Evolutionary conservation across 2,329 filamentous ascomycete species (phyloP).

Genomic region (Ascochyta koolunga): DNA sequence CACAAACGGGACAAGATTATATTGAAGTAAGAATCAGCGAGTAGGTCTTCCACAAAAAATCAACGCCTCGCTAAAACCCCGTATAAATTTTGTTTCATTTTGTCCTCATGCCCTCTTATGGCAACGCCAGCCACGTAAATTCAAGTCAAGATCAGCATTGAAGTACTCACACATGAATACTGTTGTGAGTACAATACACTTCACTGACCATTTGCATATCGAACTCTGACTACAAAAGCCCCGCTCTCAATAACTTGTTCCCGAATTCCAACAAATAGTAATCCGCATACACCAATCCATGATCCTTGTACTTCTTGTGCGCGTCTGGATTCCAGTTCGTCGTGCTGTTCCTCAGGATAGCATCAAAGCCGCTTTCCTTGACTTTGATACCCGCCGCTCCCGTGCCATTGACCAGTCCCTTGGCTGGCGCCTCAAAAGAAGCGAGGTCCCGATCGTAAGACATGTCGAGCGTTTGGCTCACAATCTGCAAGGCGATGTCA

Average conservation of each 20-base stretch:
- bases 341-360: slow-evolving; percentile 55
- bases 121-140: no score
- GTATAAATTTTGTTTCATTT: background rate
- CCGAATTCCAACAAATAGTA: slow-evolving; percentile 57
- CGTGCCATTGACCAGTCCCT: slow-evolving; percentile 22
- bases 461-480: slow-evolving; percentile 39
- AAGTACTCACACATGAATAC: no score
- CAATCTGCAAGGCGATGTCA: slow-evolving; percentile 27
- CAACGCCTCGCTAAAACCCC: background rate
- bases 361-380: slow-evolving; percentile 48
- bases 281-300: slow-evolving; percentile 58
- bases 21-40: background rate
- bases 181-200: no score
- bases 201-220: no score
- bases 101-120: no score
- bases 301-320: slow-evolving; percentile 53
- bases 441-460: slow-evolving; percentile 39
- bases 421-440: slow-evolving; percentile 21
- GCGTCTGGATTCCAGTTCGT: slow-evolving; percentile 57
- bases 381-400: slow-evolving; percentile 22
- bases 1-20: background rate
- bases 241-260: slow-evolving; percentile 52
- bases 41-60: no score
- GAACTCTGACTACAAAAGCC: slow-evolving; percentile 26
- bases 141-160: no score